Conservation (phyloP, 1,139 yeast species). For the Diutina sp. region DNA sequence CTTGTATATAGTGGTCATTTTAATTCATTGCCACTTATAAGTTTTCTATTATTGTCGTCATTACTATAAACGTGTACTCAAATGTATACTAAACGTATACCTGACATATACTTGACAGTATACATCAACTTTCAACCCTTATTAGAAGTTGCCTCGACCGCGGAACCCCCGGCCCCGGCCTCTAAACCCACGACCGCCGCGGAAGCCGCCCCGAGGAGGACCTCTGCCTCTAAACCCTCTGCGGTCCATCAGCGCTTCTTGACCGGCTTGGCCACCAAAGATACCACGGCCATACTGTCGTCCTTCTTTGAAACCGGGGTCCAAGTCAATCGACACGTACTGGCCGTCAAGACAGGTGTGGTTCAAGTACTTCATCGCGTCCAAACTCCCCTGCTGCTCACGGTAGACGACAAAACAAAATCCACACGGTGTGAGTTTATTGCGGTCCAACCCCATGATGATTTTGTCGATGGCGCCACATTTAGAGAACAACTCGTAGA, state of each 20-base stretch:
- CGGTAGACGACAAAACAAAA: slow-evolving; percentile 82
- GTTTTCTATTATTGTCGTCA: background rate
- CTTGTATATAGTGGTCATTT: no score
- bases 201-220: slow-evolving; percentile 6
- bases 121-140: background rate
- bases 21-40: no score
- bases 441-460: slow-evolving; percentile 88
- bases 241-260: slow-evolving; percentile 12
- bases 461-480: slow-evolving; percentile 69
- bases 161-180: slow-evolving; percentile 11
- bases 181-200: slow-evolving; percentile 10
- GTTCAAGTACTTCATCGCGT: slow-evolving; percentile 70
- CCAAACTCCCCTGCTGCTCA: slow-evolving; percentile 55
- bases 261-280: slow-evolving; percentile 57
- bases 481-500: slow-evolving; percentile 70
- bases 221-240: slow-evolving; percentile 8
- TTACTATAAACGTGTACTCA: background rate
- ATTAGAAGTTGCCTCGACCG: slow-evolving; percentile 8
- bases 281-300: slow-evolving; percentile 90
- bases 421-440: slow-evolving; percentile 86
- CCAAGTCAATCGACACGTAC: slow-evolving; percentile 70
- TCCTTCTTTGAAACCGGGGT: slow-evolving; percentile 91
- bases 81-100: background rate
- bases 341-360: slow-evolving; percentile 77
- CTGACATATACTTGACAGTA: background rate